A percentile compares a stretch with the other conserved stretches of the same genome.
Evolutionary conservation across 1,284 basidiomycete species (phyloP).

Genomic region (Ganoderma boninense): DNA sequence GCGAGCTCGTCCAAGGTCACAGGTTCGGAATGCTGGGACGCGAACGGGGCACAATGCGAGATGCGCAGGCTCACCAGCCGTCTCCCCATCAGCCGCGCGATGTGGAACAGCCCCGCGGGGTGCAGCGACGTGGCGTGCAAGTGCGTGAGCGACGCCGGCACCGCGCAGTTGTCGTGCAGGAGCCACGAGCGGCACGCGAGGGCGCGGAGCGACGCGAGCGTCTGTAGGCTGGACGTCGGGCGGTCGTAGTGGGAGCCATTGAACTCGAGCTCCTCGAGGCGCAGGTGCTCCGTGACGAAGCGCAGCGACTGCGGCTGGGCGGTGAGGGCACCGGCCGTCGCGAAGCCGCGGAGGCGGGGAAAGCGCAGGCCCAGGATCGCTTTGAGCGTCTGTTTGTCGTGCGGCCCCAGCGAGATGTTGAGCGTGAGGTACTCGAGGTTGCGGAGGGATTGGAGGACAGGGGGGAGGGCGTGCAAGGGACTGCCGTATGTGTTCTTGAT

Average conservation of each 20-base stretch:
- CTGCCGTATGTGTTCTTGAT: neutral
- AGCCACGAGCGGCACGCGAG: conserved; percentile 3
- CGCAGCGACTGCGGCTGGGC: neutral
- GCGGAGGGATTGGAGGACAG: neutral
- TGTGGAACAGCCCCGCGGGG: neutral
- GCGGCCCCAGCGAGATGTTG: neutral
- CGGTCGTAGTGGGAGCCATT: neutral
- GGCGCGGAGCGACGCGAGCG: neutral
- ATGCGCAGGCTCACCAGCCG: conserved; percentile 15
- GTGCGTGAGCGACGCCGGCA: conserved; percentile 9
- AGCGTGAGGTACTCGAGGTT: conserved; percentile 6
- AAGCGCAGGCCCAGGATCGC: neutral
- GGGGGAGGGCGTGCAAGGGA: neutral
- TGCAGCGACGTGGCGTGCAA: neutral
- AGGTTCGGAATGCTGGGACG: neutral
- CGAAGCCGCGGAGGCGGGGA: conserved; percentile 10
- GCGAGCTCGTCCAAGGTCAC: conserved; percentile 6
- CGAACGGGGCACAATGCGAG: neutral
- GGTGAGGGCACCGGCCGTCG: neutral
- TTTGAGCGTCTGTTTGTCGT: neutral
- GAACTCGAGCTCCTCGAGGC: conserved; percentile 10
- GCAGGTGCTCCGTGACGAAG: neutral
- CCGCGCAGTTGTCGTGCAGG: neutral
- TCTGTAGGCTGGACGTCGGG: neutral
- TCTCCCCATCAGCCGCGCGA: neutral